Evolutionary conservation across 1,139 yeast genomes (phyloP), one percentile per base, ranked within the genome.

Genomic region (Sugiyamaella japonica): DNA sequence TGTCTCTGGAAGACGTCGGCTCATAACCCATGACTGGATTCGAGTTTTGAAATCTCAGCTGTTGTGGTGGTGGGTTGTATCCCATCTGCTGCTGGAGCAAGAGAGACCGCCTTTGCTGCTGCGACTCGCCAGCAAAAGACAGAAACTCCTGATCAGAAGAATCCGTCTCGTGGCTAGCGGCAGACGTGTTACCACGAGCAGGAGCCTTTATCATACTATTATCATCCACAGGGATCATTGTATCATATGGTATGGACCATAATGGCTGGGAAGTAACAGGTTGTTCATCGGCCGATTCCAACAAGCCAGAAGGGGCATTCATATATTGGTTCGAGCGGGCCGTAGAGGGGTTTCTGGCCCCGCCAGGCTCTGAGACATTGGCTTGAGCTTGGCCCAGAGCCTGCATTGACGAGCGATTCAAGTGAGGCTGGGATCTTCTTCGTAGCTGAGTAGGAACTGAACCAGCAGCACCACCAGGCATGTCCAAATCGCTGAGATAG

Each of bases 81-180:
- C 45, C 41, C 38, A 48, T 42, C 15, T 32, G 52, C 25, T 60
- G 67, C 31, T 61, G 61, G 29, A 59, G 58, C 54, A 61, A 52
- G 20, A 61, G 55, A 15, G 56, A 54, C 31, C 57, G 68, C 54
- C 61, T 59, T 51, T 63, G 67, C 40, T 63, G 63, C 34, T 63
- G 64, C n/a, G 64, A 48, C 45, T 63, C 66, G 32, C 66, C 56
- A 17, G 63, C 65, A 52, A 60, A 63, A 12, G 62, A 55, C 41
- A 62, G 44, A 40, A 61, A 63, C 37, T 60, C 56, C 15, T 37
- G 52, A 28, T 48, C 50, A 10, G 50, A 39, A 12, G 51, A 48
- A 40, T 48, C 51, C 8, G 39, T 48, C 16, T 48, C 51, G 17
- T 40, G 51, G 17, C 51, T 37, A 9, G 43, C 43, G 12, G 42